Evolutionary conservation across 2,329 filamentous ascomycete genomes (phyloP).

Genomic region (Nannizziopsis barbatae): DNA sequence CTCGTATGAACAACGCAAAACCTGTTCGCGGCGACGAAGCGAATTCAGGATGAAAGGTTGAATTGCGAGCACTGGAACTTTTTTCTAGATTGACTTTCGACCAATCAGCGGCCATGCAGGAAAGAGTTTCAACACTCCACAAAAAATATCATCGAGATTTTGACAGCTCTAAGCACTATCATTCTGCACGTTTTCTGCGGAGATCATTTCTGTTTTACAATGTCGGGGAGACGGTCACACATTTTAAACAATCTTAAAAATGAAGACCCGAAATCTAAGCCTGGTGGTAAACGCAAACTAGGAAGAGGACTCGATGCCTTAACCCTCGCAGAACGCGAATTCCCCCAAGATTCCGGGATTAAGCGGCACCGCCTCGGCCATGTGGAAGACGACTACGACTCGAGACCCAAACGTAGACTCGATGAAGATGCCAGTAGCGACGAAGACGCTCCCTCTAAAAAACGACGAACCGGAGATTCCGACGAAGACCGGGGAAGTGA

Average conservation of each 20-base stretch:
- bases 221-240: conserved; percentile 35
- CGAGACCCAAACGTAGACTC: conserved; percentile 28
- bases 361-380: conserved; percentile 49
- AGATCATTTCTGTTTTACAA: conserved; percentile 16
- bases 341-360: conserved; percentile 44
- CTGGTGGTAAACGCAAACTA: conserved; percentile 35
- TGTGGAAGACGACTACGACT: conserved; percentile 37
- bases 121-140: background rate
- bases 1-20: background rate
- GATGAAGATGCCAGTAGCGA: conserved; percentile 32
- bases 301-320: conserved; percentile 50
- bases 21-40: background rate
- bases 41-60: background rate
- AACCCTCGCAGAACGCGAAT: conserved; percentile 50
- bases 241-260: conserved; percentile 30
- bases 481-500: conserved; percentile 65
- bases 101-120: conserved; percentile 1
- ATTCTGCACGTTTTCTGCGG: background rate
- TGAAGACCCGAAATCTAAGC: conserved; percentile 32
- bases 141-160: conserved; percentile 1
- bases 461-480: conserved; percentile 33
- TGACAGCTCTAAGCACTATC: background rate
- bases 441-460: conserved; percentile 32
- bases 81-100: conserved; percentile 3
- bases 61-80: background rate